Base-by-base conservation (phyloP, 2,329 filamentous ascomycete species). In the Phyllosticta citriasiana region DNA sequence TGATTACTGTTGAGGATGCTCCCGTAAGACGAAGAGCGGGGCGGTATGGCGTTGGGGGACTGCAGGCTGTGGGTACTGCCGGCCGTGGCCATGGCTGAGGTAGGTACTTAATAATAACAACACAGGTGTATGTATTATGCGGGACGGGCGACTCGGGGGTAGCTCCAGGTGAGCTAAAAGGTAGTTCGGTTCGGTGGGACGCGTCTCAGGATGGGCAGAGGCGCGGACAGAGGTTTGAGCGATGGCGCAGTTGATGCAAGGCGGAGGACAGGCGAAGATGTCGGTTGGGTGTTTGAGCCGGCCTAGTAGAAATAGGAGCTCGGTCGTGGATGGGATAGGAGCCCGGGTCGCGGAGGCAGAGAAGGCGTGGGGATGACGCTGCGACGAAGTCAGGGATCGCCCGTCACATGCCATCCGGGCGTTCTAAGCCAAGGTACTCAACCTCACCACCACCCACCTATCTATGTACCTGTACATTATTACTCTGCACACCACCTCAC, bases 11-110 rank as follows among this genome's bases (percentile, higher is more conserved):
- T 66, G 62, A 68, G 69, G 25, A 65, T 60, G 59, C 74, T 69
- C 61, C 71, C 71, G 58, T 70, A 69, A 25, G 72, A 74, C 65
- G 69, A 71, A 14, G 72, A 74, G 64, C 73, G 71, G 57, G 73
- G 73, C 14, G 73, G 73, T 19, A 75, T 75, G 24, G 71, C 72
- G 67, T 75, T 75, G 40, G 73, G 73, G 25, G 71, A 73, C 53
- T 61, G 58, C 22, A 63, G 47, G 56, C 59, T 62, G 14, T 64
- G 63, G 27, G 40, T 4, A 7, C 40, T 47, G 40, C 40, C 40
- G 7, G 40, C 40, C 6, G 40, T n/a, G 40, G 40, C 40, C 40
- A 47, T 47, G 16, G 40, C 40, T 7, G 2, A 22, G 19, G 19
- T 22, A 22, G 19, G 19, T 22, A 47, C 40, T 47, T 47, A 47